Evolutionary conservation across 164 flowering plant species (phyloP), one percentile per base, ranked within the genome.

Genomic region (Euptelea pleiosperma): DNA sequence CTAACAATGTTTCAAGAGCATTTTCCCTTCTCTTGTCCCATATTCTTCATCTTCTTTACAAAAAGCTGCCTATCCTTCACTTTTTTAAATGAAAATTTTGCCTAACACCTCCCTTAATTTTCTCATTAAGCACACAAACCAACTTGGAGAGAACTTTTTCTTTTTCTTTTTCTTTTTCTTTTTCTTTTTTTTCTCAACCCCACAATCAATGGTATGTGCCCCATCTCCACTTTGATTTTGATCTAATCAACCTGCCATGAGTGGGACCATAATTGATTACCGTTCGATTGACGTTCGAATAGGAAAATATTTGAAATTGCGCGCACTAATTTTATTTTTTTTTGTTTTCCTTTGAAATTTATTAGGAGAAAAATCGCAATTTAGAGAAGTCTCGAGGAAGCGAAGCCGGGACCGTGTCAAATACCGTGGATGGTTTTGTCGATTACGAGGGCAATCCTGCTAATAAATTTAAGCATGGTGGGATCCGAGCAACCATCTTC

Each of bases 391-490:
- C 28, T 1, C 25, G 33, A 28, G 55, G 47, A 49, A 28, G 37
- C 28, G 63, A 37, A 50, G 55, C 34, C 18, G 55, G 56, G 33
- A 22, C n/a, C 5, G 46, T 14, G 19, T 12, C 42, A 1, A 44
- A 12, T 11, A 14, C 0, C 2, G 52, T 60, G 8, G 55, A 49
- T 16, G 47, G 55, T 16, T 49, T 51, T 35, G 29, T 60, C 1
- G 63, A 60, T 25, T 40, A 51, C 26, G 50, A 8, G 63, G 63
- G 63, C 1, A 40, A 51, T 7, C 63, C 63, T 18, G 46, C 44
- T 15, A 39, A 37, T 26, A 49, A 49, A 7, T 28, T 40, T 39
- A 60, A 60, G 43, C 56, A 60, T 49, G 63, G 63, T 10, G 56
- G 63, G 22, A 37, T 50, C 6, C 50, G 10, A 11, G 63, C 63